Base-by-base conservation (phyloP, 2,329 filamentous ascomycete genomes). In the Exophiala sideris region DNA sequence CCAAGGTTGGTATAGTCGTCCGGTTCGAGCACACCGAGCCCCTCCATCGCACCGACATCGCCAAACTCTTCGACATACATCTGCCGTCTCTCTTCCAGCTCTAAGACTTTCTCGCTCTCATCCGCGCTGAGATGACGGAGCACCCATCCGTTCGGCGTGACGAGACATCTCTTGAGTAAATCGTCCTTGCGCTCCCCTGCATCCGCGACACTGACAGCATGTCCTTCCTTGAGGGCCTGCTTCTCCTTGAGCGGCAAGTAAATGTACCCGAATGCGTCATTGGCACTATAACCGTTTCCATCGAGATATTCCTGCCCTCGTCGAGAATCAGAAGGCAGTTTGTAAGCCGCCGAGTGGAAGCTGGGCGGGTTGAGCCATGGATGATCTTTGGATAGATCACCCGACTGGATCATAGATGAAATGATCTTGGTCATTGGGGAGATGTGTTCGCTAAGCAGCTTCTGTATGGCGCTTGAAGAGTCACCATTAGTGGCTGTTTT, bases 31-130 rank as follows among this genome's bases (percentile, higher is more conserved):
- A 49, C 52, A 33, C 56, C 57, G 4, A 64, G 52, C 0, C 55
- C 61, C 14, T 56, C 47, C 62, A 63, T 64, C 40, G 69, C 63
- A 3, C 67, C 63, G 3, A 68, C 59, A 2, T 65, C 62, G 2
- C 71, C 71, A 56, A 71, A 73, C 54, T 73, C 70, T 48, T 71
- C 62, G 3, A 67, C 41, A 68, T 69, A 35, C 64, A 66, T 54
- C 70, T 70, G 9, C 64, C 59, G 16, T 49, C 64, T 67, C 53
- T 72, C 72, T 58, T 77, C 73, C 5, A 78, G 64, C n/a, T 68
- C 68, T 1, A 78, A 65, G 39, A 76, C 74, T 18, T 68, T 69
- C 14, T 75, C 69, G 55, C 75, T 73, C 60, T 78, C 75, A n/a
- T 74, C 73, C 2, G 65, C 58, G 3, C 70, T 71, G 10, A 78